Conservation (phyloP, 495 filamentous ascomycete species). For the Tuber indicum region DNA sequence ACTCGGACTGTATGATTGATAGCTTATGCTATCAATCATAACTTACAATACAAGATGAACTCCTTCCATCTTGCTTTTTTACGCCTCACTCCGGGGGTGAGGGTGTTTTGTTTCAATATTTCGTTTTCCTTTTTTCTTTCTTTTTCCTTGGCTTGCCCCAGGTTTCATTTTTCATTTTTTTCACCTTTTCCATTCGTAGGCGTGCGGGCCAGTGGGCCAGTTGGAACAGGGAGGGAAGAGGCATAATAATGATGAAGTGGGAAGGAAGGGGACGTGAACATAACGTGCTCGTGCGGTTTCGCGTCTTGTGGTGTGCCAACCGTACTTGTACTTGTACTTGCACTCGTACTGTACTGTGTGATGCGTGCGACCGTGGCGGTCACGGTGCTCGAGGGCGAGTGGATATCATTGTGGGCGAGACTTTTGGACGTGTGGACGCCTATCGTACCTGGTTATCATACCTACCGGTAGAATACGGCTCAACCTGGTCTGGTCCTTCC, state of each 20-base stretch:
- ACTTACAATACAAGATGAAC: neutral
- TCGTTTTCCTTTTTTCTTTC: too few relatives aligned
- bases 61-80: neutral
- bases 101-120: neutral
- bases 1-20: neutral
- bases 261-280: neutral
- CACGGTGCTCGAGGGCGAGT: too few relatives aligned
- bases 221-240: too few relatives aligned
- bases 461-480: neutral
- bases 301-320: neutral
- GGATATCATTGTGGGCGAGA: neutral
- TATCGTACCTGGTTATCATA: neutral
- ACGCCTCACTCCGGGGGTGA: neutral
- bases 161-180: neutral
- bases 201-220: too few relatives aligned
- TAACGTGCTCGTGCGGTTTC: neutral
- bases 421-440: neutral
- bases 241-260: too few relatives aligned
- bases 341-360: too few relatives aligned
- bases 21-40: neutral
- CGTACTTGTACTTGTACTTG: neutral
- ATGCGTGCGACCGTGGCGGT: neutral
- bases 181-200: neutral
- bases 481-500: neutral
- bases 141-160: neutral